These are phyloP conservation scores for Mycena haematopus DNA, from an alignment of 768 basidiomycete species.

Conservation along the genomic window DNA sequence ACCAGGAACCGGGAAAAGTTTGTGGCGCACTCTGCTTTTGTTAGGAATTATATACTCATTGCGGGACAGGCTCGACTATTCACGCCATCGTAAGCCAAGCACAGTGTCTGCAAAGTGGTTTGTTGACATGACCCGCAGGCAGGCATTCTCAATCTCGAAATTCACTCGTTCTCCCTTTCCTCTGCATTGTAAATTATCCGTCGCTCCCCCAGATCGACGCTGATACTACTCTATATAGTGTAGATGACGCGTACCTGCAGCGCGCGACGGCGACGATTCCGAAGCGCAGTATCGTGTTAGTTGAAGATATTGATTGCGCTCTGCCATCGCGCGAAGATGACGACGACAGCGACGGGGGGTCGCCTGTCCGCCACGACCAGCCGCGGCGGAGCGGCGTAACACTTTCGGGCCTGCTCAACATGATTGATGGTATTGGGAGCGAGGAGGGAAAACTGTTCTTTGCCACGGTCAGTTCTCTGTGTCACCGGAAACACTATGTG, in stretches of 20 bases:
- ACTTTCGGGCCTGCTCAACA: constrained; percentile 63
- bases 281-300: constrained; percentile 42
- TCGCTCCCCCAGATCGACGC: neutral
- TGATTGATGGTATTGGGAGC: constrained; percentile 65
- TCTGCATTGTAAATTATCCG: constrained; percentile 48
- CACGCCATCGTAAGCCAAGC: constrained; percentile 38
- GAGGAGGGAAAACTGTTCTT: constrained; percentile 70
- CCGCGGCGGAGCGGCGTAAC: constrained; percentile 47
- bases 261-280: constrained; percentile 37
- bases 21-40: neutral
- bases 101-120: constrained; percentile 37
- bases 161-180: constrained; percentile 67
- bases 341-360: constrained; percentile 35
- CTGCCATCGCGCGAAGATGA: constrained; percentile 55
- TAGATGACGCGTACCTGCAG: constrained; percentile 39
- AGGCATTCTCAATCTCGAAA: constrained; percentile 79
- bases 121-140: constrained; percentile 44
- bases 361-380: constrained; percentile 25
- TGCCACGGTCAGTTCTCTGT: constrained; percentile 53
- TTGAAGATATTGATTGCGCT: constrained; percentile 46
- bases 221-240: constrained; percentile 16
- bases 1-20: constrained; percentile 70
- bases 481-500: neutral
- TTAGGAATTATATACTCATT: neutral
- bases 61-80: constrained; percentile 13